Conservation (phyloP, 108 stramenopile species). For the Discostella stelligeroides region DNA sequence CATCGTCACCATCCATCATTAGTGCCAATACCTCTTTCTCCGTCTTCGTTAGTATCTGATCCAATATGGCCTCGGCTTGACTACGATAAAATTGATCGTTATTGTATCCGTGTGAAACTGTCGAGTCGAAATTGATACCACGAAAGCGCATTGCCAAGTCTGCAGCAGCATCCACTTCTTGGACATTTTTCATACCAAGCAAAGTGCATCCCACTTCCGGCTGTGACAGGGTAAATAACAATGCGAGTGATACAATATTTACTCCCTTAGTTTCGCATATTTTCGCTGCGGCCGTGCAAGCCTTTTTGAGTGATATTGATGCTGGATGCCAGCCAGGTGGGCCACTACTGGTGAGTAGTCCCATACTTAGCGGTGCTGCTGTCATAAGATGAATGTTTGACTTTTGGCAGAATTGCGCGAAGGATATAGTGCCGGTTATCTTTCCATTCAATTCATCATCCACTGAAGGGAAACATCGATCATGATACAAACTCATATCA, state of each 20-base stretch:
- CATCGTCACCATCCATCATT: too few relatives aligned
- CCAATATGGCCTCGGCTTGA: slow-evolving; percentile 38
- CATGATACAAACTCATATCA: slow-evolving; percentile 60
- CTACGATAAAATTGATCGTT: slow-evolving; percentile 14
- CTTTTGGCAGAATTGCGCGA: slow-evolving; percentile 54
- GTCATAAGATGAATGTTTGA: slow-evolving; percentile 61
- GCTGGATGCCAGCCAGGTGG: slow-evolving; percentile 89
- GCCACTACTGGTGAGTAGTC: slow-evolving; percentile 66
- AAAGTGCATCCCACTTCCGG: slow-evolving; percentile 75
- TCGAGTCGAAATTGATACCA: slow-evolving; percentile 32
- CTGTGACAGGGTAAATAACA: slow-evolving; percentile 65
- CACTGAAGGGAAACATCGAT: slow-evolving; percentile 24
- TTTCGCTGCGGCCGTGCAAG: slow-evolving; percentile 61
- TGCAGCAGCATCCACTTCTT: slow-evolving; percentile 63
- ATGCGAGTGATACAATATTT: slow-evolving; percentile 66
- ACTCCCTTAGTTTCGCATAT: slow-evolving; percentile 53
- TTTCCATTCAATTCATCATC: slow-evolving; percentile 9
- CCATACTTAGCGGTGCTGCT: slow-evolving; percentile 91
- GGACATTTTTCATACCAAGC: slow-evolving; percentile 71
- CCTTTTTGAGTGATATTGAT: slow-evolving; percentile 54
- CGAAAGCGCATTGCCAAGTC: slow-evolving; percentile 58
- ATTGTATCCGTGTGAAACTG: neutral
- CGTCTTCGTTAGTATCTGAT: slow-evolving; percentile 10
- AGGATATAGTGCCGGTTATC: slow-evolving; percentile 25
- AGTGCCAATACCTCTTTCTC: too few relatives aligned